These are phyloP conservation scores for Helianthus annuus DNA, from an alignment of 129 eudicot genomes.

Conservation along the genomic window DNA sequence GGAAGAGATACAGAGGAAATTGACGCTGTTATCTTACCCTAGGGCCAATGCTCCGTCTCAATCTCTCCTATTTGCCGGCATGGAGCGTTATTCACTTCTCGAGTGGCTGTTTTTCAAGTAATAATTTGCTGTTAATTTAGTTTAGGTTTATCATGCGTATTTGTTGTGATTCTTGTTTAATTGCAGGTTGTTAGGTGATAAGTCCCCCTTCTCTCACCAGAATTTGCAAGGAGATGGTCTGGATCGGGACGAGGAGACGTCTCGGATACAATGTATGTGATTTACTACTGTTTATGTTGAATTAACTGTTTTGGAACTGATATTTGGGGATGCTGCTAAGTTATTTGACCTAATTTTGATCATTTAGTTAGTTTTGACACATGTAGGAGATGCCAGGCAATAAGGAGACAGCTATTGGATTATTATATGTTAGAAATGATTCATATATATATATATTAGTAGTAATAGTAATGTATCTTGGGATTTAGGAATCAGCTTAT, in stretches of 20 bases:
- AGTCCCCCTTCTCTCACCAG: conserved; percentile 93
- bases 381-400: too few relatives aligned
- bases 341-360: too few relatives aligned
- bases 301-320: background rate
- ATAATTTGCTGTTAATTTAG: conserved; percentile 16
- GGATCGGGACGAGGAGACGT: conserved; percentile 98
- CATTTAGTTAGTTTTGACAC: too few relatives aligned
- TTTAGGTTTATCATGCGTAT: conserved; percentile 2
- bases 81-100: conserved; percentile 99
- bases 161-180: background rate
- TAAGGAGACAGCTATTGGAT: too few relatives aligned
- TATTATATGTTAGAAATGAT: too few relatives aligned
- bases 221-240: conserved; percentile 82
- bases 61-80: conserved; percentile 97
- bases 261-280: conserved; percentile 82
- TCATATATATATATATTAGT: too few relatives aligned
- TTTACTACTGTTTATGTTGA: background rate
- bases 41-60: conserved; percentile 94
- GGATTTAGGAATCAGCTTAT: too few relatives aligned
- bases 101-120: conserved; percentile 99
- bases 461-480: too few relatives aligned
- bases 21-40: conserved; percentile 63
- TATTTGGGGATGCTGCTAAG: too few relatives aligned
- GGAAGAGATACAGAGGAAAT: conserved; percentile 92
- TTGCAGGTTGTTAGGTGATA: conserved; percentile 89